phyloP scores from a whole-genome alignment of 2,329 filamentous ascomycete species.

The Penicillium brevicompactum region DNA sequence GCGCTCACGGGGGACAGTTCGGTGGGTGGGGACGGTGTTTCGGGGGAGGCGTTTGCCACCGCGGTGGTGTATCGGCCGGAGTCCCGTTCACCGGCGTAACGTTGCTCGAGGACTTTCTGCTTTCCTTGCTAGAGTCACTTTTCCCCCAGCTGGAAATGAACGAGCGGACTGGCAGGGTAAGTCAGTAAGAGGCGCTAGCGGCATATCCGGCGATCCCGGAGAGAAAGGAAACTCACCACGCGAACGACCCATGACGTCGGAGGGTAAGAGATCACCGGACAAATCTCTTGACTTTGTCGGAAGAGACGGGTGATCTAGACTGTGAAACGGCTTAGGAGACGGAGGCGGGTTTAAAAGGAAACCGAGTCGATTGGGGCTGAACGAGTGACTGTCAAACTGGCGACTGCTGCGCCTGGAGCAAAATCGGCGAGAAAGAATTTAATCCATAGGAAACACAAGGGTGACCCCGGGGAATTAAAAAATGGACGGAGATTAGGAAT shows the following conservation, averaged over 20 bases:
- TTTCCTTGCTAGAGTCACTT: conserved; percentile 38
- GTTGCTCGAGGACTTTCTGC: conserved; percentile 32
- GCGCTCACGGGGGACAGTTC: conserved; percentile 42
- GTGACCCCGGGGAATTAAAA: neutral
- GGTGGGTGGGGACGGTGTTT: conserved; percentile 37
- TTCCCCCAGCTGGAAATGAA: conserved; percentile 69
- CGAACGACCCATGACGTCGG: conserved; percentile 39
- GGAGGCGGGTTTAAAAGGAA: conserved; percentile 16
- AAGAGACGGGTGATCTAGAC: conserved; percentile 1
- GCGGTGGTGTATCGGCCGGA: conserved; percentile 25
- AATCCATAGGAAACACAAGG: conserved; percentile 17
- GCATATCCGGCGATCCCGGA: conserved; percentile 11
- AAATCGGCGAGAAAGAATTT: conserved; percentile 8
- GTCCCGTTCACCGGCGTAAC: conserved; percentile 19
- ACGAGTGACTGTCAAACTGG: conserved; percentile 9
- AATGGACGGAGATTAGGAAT: conserved; percentile 7
- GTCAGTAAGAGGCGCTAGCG: conserved; percentile 20
- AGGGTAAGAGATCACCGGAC: conserved; percentile 10
- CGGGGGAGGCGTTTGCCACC: conserved; percentile 38
- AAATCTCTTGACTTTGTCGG: neutral
- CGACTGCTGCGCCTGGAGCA: conserved; percentile 1
- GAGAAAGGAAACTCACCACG: conserved; percentile 35
- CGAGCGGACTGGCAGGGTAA: conserved; percentile 67
- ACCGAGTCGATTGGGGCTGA: conserved; percentile 6
- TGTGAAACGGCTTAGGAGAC: conserved; percentile 12